Base-by-base conservation (phyloP, 2,329 filamentous ascomycete species). In the Chalara sp. region DNA sequence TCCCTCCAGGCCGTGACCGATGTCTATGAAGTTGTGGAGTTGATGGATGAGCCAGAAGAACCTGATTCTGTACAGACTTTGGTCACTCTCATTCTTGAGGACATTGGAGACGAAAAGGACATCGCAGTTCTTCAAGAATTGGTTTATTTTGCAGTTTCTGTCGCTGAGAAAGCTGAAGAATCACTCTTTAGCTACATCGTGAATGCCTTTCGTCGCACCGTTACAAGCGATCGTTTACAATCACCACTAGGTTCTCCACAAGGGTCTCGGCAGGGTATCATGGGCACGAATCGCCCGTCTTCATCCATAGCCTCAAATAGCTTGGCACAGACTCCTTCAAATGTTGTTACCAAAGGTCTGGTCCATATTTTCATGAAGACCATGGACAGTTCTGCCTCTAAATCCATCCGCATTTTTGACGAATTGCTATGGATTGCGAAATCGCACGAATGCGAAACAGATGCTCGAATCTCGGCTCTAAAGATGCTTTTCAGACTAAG, bases 401-500 rank as follows among this genome's bases (percentile, higher is more conserved):
- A 91, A 66, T 80, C 84, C 10, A 71, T 76, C 28, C 75, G 74
- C 45, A 69, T 84, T 0, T 90, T 83, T 59, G 74, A 81, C 46
- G 72, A 79, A 6, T 68, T 92, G 5, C 70, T 91, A 41, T 73
- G 75, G 48, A 81, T 90, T 57, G 81, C 78, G 5, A 77, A 76
- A 56, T 78, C 78, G 12, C 74, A 73, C 31, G 71, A 75, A 32
- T 81, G 78, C 54, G 84, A 86, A 53, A 72, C 77, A 6, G 83
- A 88, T 67, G 83, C 86, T 47, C 83, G 87, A 6, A 71, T 93
- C 30, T 84, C 83, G 10, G 83, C 85, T 2, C 80, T 91, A 74
- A 89, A 88, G 61, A 70, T 92, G 42, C 72, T 96, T 2, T 92
- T 95, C 64, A 82, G 91, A 42, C 72, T 96, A 32, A 81, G 91